Base-by-base conservation (phyloP, 257 asterid genomes). In the Voacanga thouarsii region DNA sequence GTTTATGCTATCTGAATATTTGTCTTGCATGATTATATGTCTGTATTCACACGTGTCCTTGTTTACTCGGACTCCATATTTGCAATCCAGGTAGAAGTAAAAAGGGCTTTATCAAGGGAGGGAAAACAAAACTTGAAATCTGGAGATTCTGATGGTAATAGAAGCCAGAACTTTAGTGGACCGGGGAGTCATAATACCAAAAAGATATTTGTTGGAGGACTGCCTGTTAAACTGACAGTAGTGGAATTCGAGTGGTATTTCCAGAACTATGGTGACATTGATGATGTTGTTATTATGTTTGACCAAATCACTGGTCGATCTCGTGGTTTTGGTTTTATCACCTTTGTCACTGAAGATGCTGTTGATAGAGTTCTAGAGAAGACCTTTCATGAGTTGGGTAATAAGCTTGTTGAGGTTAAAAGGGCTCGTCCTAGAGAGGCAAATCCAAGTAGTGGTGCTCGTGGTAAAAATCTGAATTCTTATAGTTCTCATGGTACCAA, bases 311-410 rank as follows among this genome's bases (percentile, higher is more conserved):
- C 88, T 50, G 80, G 84, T 57, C 80, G 88, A 16, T 84, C 89
- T 2, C 89, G 89, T 72, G 89, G 89, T 18, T 86, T 86, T 73
- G 89, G 89, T 75, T 86, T 86, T 75, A 82, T 86, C 78, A 84
- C 86, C 60, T 86, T 84, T 75, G 82, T 83, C 76, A 74, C 83
- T 0, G 88, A 86, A 78, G 89, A 86, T n/a, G 80, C 86, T 45
- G 85, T 86, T 44, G 90, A 86, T 67, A 73, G 80, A 69, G 88
- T 82, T 72, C 72, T 84, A 51, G 80, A 79, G 59, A 86, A 83
- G 82, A 84, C 78, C 24, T 86, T 80, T 71, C 88, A 86, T 41
- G 90, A 86, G 78, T 78, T 84, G 33, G 75, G 65, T 70, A 78
- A 79, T 39, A 82, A 86, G 73, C 86, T 75, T 51, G 90, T 84